Conservation (phyloP, 2,329 filamentous ascomycete genomes). For the Epichloe scottii region DNA sequence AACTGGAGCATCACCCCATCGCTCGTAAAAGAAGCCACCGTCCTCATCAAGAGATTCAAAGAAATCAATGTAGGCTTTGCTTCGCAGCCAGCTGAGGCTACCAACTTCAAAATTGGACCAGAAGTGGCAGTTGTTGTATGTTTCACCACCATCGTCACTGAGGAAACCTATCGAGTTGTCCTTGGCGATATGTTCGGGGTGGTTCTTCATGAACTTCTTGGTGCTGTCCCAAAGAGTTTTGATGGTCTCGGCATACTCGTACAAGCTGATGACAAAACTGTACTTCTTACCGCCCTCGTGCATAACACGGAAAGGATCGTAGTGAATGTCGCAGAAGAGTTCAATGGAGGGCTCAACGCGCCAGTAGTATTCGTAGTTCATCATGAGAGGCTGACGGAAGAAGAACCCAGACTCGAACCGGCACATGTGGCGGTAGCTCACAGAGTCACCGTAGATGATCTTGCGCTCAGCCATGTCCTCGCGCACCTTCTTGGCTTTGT, state of each 20-base stretch:
- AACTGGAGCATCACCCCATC: constrained; percentile 94
- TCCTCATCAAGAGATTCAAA: constrained; percentile 80
- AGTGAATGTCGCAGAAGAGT: constrained; percentile 89
- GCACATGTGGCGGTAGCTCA: constrained; percentile 99
- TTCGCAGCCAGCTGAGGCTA: constrained; percentile 85
- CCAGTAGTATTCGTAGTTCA: constrained; percentile 99
- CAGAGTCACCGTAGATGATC: constrained; percentile 95
- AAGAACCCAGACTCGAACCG: constrained; percentile 99
- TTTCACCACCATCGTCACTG: constrained; percentile 81
- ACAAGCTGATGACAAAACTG: constrained; percentile 88
- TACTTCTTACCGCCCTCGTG: constrained; percentile 96
- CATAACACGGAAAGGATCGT: constrained; percentile 96
- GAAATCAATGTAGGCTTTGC: constrained; percentile 77
- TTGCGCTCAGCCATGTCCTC: constrained; percentile 89
- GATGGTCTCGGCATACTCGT: constrained; percentile 95
- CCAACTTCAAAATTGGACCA: constrained; percentile 99
- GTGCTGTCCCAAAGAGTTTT: constrained; percentile 89
- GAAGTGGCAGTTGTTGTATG: constrained; percentile 98
- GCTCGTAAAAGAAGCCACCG: constrained; percentile 97
- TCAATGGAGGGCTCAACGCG: constrained; percentile 95
- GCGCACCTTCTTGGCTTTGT: constrained; percentile 79
- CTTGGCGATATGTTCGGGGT: constrained; percentile 76
- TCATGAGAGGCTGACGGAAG: constrained; percentile 87
- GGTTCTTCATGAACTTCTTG: constrained; percentile 84
- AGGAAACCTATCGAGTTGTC: constrained; percentile 85